Evolutionary conservation across 352 stramenopile genomes (phyloP), one percentile per base, ranked within the genome.

Genomic region (Pythium brachiatum): DNA sequence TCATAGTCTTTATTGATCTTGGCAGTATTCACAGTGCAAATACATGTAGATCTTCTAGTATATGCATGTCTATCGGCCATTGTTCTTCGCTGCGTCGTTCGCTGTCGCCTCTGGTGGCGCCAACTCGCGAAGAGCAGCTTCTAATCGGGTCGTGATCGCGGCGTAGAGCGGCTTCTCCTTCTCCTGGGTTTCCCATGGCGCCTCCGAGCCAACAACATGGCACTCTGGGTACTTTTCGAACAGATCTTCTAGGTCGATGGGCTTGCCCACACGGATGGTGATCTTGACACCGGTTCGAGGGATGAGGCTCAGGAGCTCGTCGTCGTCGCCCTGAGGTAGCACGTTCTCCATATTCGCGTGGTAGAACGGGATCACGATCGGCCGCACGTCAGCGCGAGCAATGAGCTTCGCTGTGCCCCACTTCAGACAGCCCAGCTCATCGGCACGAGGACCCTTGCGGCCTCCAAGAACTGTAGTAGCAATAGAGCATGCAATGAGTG

Each of bases 321-420:
- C 88, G 39, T 87, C 43, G 55, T 78, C 75, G 64, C 92, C 79
- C 69, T 96, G 85, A 23, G 85, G 87, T 80, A 96, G 92, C 46
- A 96, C 70, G 64, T 88, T 68, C 64, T 95, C 80, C 84, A 96
- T 94, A 70, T 93, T 92, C 61, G 82, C 67, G 69, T 95, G 86
- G 61, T 96, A 96, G 65, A 94, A 76, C 8, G 88, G 88, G 48
- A 96, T 69, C 43, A 96, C 88, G 54, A 96, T 72, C 12, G 84
- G 83, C 26, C 76, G 74, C 51, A 81, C 68, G 18, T 76, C 76
- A 0, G 84, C 80, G 51, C 87, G 83, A 23, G 84, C 84, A 54
- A 96, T 92, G 50, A 96, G 76, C 51, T 95, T 96, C 15, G 79
- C 86, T 15, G 93, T 84, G 12, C 88, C 88, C 88, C 88, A 96